Evolutionary conservation across 2,329 filamentous ascomycete genomes (phyloP).

Genomic region (Dothideomycetidae sp.): DNA sequence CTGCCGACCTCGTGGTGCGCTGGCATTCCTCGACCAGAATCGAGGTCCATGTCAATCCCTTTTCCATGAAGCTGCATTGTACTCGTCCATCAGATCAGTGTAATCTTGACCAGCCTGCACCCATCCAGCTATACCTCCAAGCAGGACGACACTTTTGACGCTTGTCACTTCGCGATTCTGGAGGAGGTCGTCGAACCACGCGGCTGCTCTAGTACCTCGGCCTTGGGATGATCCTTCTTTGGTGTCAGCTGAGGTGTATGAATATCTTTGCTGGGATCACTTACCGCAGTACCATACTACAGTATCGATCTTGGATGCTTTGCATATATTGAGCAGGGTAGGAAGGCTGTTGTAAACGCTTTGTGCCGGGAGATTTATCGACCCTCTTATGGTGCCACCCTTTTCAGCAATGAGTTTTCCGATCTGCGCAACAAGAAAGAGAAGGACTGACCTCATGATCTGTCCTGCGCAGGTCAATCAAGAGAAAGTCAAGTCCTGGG

Average conservation of each 20-base stretch:
- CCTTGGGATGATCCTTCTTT: slow-evolving; percentile 3
- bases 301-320: background rate
- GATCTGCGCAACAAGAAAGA: background rate
- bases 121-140: slow-evolving; percentile 4
- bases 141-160: background rate
- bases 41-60: no score
- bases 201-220: slow-evolving; percentile 1
- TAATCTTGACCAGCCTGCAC: background rate
- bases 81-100: slow-evolving; percentile 2
- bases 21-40: no score
- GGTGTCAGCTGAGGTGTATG: no score
- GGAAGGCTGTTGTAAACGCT: slow-evolving; percentile 1
- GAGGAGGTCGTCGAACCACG: slow-evolving; percentile 4
- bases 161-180: background rate
- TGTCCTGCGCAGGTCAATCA: slow-evolving; percentile 1
- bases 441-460: slow-evolving; percentile 1
- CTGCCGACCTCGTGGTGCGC: no score
- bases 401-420: slow-evolving; percentile 3
- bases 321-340: slow-evolving; percentile 1
- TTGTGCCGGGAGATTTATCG: slow-evolving; percentile 3
- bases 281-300: slow-evolving; percentile 5
- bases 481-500: background rate
- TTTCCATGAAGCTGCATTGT: background rate
- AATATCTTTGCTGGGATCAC: no score
- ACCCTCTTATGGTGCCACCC: slow-evolving; percentile 1